These are phyloP conservation scores for Agaricus bisporus DNA, from an alignment of 768 basidiomycete species.

Conservation along the genomic window DNA sequence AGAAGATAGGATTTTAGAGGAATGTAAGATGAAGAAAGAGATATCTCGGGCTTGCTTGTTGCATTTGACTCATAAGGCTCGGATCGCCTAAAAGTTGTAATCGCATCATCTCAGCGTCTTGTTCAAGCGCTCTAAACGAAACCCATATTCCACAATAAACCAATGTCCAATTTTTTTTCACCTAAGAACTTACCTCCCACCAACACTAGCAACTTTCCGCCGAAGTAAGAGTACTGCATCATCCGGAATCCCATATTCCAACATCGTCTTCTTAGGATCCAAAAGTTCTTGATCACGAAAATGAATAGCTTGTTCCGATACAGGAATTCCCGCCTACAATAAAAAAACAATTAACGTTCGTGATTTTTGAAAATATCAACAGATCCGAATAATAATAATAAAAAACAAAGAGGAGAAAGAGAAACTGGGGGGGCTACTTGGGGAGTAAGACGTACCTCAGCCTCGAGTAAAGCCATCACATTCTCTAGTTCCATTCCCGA, in stretches of 20 bases:
- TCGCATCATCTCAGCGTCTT: conserved; percentile 88
- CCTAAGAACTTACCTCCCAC: conserved; percentile 31
- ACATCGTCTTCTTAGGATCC: conserved; percentile 64
- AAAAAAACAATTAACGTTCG: background rate
- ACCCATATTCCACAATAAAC: background rate
- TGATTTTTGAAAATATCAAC: too few relatives aligned
- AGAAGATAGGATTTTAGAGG: too few relatives aligned
- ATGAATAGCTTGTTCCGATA: conserved; percentile 67
- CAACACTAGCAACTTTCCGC: conserved; percentile 43
- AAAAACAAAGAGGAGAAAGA: background rate
- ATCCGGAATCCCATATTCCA: conserved; percentile 50
- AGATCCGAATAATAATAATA: background rate
- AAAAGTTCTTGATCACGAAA: conserved; percentile 61
- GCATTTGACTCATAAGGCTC: conserved; percentile 65
- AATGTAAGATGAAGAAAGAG: too few relatives aligned
- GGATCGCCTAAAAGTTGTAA: conserved; percentile 85
- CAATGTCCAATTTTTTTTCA: background rate
- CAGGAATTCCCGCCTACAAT: conserved; percentile 71
- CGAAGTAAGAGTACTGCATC: conserved; percentile 65
- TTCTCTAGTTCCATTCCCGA: conserved; percentile 88
- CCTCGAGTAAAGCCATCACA: conserved; percentile 90
- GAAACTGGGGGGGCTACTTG: background rate
- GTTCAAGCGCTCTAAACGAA: conserved; percentile 53
- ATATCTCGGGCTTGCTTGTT: too few relatives aligned
- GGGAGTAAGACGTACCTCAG: conserved; percentile 61